Conservation (phyloP, 2,329 filamentous ascomycete genomes). For the Diaporthe humulicola region DNA sequence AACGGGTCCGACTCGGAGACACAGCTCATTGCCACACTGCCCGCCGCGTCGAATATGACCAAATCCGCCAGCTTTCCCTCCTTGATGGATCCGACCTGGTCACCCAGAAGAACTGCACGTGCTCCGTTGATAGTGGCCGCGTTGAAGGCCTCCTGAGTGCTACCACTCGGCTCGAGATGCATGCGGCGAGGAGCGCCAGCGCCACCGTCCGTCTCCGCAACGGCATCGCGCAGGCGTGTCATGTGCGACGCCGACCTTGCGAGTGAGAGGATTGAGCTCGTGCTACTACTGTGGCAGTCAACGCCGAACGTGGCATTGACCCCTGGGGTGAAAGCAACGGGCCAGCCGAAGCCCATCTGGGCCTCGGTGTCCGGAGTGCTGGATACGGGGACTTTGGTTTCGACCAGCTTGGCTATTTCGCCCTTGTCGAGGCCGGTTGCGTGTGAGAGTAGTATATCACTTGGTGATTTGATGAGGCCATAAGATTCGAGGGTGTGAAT, state of each 20-base stretch:
- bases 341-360: conserved; percentile 16
- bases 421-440: neutral
- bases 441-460: conserved; percentile 10
- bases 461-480: neutral
- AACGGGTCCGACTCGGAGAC: conserved; percentile 17
- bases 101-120: neutral
- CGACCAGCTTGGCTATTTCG: neutral
- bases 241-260: neutral
- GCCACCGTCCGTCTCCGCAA: neutral
- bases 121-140: conserved; percentile 18
- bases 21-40: conserved; percentile 5
- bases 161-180: neutral
- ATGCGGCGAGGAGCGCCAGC: neutral
- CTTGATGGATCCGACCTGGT: conserved; percentile 4
- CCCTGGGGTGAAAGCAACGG: neutral
- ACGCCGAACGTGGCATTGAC: neutral
- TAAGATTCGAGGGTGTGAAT: neutral
- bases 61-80: conserved; percentile 15
- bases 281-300: conserved; percentile 13
- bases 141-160: conserved; percentile 7
- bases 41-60: conserved; percentile 14
- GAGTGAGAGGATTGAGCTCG: conserved; percentile 1
- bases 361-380: conserved; percentile 12
- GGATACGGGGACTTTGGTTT: neutral
- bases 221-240: conserved; percentile 6